phyloP scores from a whole-genome alignment of 106 monocot genomes.

The Dioscorea zingiberensis region DNA sequence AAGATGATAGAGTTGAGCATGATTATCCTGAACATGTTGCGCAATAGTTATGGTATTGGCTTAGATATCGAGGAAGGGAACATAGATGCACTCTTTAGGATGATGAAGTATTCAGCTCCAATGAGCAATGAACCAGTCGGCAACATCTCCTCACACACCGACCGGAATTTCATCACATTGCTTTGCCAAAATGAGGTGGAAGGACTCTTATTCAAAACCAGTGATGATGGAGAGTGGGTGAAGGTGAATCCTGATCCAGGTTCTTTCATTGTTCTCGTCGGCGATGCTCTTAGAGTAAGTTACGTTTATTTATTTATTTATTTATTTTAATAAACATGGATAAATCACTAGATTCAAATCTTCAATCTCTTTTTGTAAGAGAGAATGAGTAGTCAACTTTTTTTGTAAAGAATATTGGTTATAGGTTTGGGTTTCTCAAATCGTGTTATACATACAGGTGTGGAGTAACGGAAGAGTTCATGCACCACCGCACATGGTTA shows the following conservation, averaged over 20 bases:
- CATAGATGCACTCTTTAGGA: not conserved
- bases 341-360: too few species aligned
- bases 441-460: not conserved
- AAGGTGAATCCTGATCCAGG: not conserved
- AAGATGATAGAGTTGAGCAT: constrained; percentile 2
- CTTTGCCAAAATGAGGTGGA: constrained; percentile 5
- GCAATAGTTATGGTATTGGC: constrained; percentile 2
- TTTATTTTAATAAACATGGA: too few species aligned
- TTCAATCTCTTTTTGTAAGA: too few species aligned
- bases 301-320: not conserved
- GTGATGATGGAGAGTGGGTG: constrained; percentile 8
- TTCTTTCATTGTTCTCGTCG: constrained; percentile 9
- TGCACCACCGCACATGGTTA: constrained; percentile 3
- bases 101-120: constrained; percentile 9
- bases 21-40: constrained; percentile 3
- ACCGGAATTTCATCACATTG: not conserved
- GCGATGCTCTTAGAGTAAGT: constrained; percentile 6
- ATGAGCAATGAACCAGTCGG: not conserved
- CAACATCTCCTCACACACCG: not conserved
- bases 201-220: not conserved
- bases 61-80: not conserved
- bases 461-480: constrained; percentile 15
- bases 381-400: too few species aligned
- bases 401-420: too few species aligned
- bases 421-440: too few species aligned